Base-by-base conservation (phyloP, 129 eudicot genomes). In the Flaveria linearis region DNA sequence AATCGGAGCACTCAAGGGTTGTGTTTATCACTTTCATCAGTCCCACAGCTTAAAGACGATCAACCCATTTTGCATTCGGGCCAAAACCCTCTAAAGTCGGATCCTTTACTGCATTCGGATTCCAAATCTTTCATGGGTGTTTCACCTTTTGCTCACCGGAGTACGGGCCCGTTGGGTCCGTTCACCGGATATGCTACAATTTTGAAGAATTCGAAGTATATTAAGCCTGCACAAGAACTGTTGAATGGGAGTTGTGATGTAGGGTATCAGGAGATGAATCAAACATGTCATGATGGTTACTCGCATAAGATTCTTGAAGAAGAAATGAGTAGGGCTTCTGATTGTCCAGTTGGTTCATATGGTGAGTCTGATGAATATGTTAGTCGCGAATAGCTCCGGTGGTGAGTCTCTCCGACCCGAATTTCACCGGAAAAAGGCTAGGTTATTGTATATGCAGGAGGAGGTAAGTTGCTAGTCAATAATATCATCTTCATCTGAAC, bases 111-210 rank as follows among this genome's bases (percentile, higher is more conserved):
- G 9, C 52, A 65, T 36, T 45, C 84, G 28, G 81, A 72, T 56
- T 45, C 76, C 1, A 80, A 80, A 65, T 50, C 75, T 16, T 66
- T 80, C 2, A 42, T 65, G 81, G 85, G 79, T 20, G 85, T 50
- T 68, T 49, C 80, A 14, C 70, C 82, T 18, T 13, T 80, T 25
- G 74, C 76, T 68, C 84, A 83, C 75, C 88, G 90, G 67, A 78
- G 36, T 76, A 66, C 71, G 0, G 98, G 95, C 7, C 98, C 97
- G 1, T 83, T 88, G 2, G 98, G 98, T 20, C 98, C 98, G 1
- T 93, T 93, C 61, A 93, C 98, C 3, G 98, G 98, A 1, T 93
- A 93, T 15, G 88, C 98, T 0, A 85, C 89, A 1, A 83, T 93
- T 61, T 63, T 93, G 58, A 83, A 73, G 76, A 81, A 87, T 49